Evolutionary conservation across 2,329 filamentous ascomycete genomes (phyloP), one percentile per base, ranked within the genome.

Genomic region (Trichoderma breve): DNA sequence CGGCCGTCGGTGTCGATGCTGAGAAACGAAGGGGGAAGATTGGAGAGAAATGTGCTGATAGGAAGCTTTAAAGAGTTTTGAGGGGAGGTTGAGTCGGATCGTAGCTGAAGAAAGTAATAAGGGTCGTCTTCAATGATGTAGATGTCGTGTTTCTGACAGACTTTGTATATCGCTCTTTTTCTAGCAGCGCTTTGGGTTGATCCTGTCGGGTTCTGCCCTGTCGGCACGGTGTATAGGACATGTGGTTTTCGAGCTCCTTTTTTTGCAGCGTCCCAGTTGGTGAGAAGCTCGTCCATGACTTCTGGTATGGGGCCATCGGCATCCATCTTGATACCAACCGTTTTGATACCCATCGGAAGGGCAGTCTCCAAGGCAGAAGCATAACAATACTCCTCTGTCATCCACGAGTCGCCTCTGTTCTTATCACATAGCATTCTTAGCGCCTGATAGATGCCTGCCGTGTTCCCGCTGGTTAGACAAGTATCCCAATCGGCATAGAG

Each of bases 41-140:
- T 82, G 15, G 86, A 84, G 72, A 98, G 84, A 80, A 98, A 98
- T 11, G 92, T 90, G 4, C 91, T 88, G 71, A 93, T 88, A 3
- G 74, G 88, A 30, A 85, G 81, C 7, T 91, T 90, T 0, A 88
- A 84, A 6, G 89, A 86, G 3, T 84, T 82, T 1, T 84, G 81
- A 74, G 85, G 80, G 36, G 85, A 82, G 12, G 88, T 86, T 39
- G 55, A 51, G 60, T 18, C 4, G 14, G 69, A 14, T 82, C 96
- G 96, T 90, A 93, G 91, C 80, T 96, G 93, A 57, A 96, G 84
- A 83, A 94, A 96, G 82, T 95, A 96, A 83, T 96, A 96, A 2
- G 93, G 93, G 78, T 96, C 93, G 79, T 96, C 93, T 83, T 97
- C 93, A 74, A 96, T 82, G 77, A 97, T 93, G 81, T 88, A 91